Evolutionary conservation across 495 filamentous ascomycete genomes (phyloP), one percentile per base, ranked within the genome.

Genomic region (Lichina pygmaea): DNA sequence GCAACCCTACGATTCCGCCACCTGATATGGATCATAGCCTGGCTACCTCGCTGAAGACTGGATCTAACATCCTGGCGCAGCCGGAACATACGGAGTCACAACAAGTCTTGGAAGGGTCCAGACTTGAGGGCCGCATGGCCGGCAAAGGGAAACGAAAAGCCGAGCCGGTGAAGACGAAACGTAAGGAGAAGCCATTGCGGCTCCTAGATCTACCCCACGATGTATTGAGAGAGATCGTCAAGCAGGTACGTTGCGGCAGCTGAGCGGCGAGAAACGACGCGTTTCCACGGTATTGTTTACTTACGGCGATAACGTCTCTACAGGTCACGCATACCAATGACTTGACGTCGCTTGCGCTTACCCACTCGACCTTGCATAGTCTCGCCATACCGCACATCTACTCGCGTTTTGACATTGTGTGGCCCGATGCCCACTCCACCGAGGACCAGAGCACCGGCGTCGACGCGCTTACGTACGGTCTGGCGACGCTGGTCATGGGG

Each of bases 381-480:
- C 65, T 95, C 40, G 73, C 80, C 0, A 77, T 86, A 12, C 83
- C 84, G 8, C 72, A 78, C 45, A 91, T 95, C 53, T 95, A 95
- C 57, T 79, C 81, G 2, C 73, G 81, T 30, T 93, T 95, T 56
- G 82, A 93, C 55, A 93, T 93, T 49, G 77, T 89, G 37, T 95
- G 86, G 86, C 86, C 86, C 0, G 82, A 91, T 51, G 71, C 68
- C 6, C 62, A 68, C 41, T 61, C 68, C 16, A 60, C 71, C 3
- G 63, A 71, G 5, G 75, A 81, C 47, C 71, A 78, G 43, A 67
- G 75, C 10, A 70, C 72, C 31, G 82, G 79, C 38, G 82, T 93
- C 32, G 86, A 93, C 63, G 85, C 86, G 37, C 70, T 93, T 15
- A 91, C 86, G 0, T 91, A 91, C 57, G 86, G 86, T 3, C 64